Conservation (phyloP, 2,329 filamentous ascomycete species). For the Septoria linicola region DNA sequence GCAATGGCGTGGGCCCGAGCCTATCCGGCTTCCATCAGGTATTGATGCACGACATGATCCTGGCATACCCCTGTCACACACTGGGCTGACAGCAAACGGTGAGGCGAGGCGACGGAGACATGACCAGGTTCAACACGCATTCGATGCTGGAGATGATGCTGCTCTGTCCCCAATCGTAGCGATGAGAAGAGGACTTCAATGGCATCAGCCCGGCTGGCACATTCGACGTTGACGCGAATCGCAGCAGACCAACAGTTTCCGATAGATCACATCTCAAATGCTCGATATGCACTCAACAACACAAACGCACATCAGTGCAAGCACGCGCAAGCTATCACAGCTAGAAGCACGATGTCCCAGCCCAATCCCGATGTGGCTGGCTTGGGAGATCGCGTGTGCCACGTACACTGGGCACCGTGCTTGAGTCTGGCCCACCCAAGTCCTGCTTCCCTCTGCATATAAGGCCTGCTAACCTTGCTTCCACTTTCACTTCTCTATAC, state of each 20-base stretch:
- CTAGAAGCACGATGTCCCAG: slow-evolving; percentile 3
- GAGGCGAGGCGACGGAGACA: background rate
- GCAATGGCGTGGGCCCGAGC: no score
- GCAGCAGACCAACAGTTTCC: background rate
- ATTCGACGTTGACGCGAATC: background rate
- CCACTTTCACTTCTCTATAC: no score
- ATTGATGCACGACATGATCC: slow-evolving; percentile 4
- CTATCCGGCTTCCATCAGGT: slow-evolving; percentile 6
- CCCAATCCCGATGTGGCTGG: slow-evolving; percentile 8
- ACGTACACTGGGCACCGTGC: slow-evolving; percentile 7
- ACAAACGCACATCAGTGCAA: no score
- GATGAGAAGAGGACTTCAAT: background rate
- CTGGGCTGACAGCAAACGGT: background rate
- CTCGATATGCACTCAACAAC: no score
- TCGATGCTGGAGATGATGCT: background rate
- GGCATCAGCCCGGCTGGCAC: background rate
- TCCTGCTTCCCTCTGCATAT: no score
- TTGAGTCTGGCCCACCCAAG: background rate
- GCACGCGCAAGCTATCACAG: background rate
- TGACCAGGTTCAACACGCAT: slow-evolving; percentile 5
- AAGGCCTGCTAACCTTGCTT: no score
- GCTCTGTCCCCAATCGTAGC: background rate
- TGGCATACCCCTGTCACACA: slow-evolving; percentile 6
- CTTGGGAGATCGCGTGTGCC: background rate
- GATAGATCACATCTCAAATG: background rate